Evolutionary conservation across 116 monocot species (phyloP), one percentile per base, ranked within the genome.

Genomic region (Dioscorea cayenensis): DNA sequence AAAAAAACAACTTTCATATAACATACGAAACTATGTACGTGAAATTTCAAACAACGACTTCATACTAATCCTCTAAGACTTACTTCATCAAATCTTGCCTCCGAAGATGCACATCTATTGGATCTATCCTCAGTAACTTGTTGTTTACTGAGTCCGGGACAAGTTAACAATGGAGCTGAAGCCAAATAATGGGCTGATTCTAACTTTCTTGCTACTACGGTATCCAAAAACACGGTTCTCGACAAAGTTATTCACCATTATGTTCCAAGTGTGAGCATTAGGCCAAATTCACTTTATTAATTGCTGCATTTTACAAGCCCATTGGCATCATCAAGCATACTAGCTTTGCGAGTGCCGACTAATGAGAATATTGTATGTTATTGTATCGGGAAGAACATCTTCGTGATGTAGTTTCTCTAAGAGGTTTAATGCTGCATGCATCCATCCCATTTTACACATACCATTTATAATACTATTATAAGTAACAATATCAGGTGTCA

Each of bases 331-430:
- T 87, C 87, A 73, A 88, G 72, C 88, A 90, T 73, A 22, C 84
- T 80, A 37, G 70, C 82, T 64, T 88, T 96, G 80, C 90, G n/a
- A 96, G 55, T 96, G 90, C 87, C 92, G 92, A 63, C 90, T 92
- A 17, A 96, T 90, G 18, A 96, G 82, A 77, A 79, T 92, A 74
- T 96, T 96, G 71, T 96, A 96, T 8, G 96, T 92, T 28, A 92
- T 69, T 10, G 74, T 73, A 70, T 96, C 92, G 3, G 92, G 90
- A 71, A 61, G 32, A 62, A 90, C 35, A 25, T 74, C 71, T 84
- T 86, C 82, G 65, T 71, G 75, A 81, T 80, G 77, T 43, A 96
- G 73, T 37, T 79, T 87, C 27, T 92, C 96, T 52, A 90, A 71
- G 23, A 90, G 81, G 66, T 88, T 87, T 73, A 92, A 67, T 32